Percentiles rank a stretch among this genome's conserved stretches.
These are phyloP conservation scores for Blakeslea trispora DNA, from an alignment of 371 early-diverging fungal species.

Conservation along the genomic window DNA sequence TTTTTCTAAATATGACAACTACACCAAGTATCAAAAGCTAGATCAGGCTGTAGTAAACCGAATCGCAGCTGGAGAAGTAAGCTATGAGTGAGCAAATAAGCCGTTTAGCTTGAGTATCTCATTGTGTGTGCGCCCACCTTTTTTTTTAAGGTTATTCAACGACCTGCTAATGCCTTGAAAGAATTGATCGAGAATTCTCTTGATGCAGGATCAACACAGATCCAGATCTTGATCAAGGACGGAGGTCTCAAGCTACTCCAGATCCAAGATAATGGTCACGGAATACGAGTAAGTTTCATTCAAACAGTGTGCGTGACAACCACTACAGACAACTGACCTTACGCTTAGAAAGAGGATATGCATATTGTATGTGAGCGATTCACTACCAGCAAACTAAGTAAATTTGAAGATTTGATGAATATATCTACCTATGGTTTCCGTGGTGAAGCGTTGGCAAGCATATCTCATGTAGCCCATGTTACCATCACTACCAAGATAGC, in stretches of 20 bases:
- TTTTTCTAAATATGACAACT: conserved; percentile 7
- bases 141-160: conserved; percentile 79
- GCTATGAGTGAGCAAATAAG: background rate
- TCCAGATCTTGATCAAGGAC: conserved; percentile 81
- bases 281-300: conserved; percentile 81
- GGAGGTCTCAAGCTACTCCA: conserved; percentile 91
- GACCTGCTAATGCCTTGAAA: conserved; percentile 95
- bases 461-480: conserved; percentile 91
- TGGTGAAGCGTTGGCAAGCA: conserved; percentile 98
- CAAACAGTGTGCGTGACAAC: too few species aligned
- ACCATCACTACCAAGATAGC: conserved; percentile 86
- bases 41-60: conserved; percentile 86
- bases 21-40: conserved; percentile 61
- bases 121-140: too few species aligned
- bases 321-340: background rate
- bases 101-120: background rate
- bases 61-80: conserved; percentile 95
- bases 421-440: conserved; percentile 98
- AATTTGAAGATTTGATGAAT: conserved; percentile 83
- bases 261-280: conserved; percentile 97
- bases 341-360: conserved; percentile 70
- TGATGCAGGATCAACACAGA: conserved; percentile 91
- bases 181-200: conserved; percentile 98
- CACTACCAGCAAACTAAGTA: conserved; percentile 92
- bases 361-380: conserved; percentile 90